Conservation (phyloP, 805 yeast species). For the Wickerhamomyces chambardii region DNA sequence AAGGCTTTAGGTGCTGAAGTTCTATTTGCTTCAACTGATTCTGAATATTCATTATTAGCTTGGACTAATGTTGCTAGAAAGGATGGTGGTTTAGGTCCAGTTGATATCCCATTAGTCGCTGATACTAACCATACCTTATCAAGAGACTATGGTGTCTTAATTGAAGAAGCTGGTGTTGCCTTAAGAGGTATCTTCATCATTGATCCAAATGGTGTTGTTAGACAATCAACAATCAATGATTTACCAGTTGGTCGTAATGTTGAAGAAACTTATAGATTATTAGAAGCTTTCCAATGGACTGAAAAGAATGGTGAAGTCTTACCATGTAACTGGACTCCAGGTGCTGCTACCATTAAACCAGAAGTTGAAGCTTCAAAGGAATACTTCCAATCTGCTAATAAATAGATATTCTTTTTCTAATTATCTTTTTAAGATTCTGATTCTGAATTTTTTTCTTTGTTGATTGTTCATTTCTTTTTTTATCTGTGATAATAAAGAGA, state of each 20-base stretch:
- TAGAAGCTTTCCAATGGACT: constrained; percentile 99
- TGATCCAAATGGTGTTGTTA: constrained; percentile 89
- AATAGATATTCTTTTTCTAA: too few relatives aligned
- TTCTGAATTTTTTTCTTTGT: too few relatives aligned
- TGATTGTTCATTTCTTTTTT: too few relatives aligned
- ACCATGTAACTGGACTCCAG: constrained; percentile 99
- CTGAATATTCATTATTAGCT: constrained; percentile 94
- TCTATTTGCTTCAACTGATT: constrained; percentile 95
- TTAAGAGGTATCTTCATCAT: constrained; percentile 97
- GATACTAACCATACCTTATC: constrained; percentile 96
- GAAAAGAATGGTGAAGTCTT: constrained; percentile 99
- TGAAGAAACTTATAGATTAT: constrained; percentile 94
- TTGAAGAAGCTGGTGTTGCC: constrained; percentile 95
- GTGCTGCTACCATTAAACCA: constrained; percentile 87
- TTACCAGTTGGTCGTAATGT: constrained; percentile 99
- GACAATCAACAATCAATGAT: constrained; percentile 98
- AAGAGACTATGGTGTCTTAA: constrained; percentile 93
- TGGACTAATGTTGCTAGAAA: constrained; percentile 97
- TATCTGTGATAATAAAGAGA: too few relatives aligned
- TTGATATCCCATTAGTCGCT: constrained; percentile 89
- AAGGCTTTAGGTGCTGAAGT: constrained; percentile 80
- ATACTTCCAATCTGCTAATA: constrained; percentile 62
- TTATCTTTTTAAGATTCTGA: too few relatives aligned
- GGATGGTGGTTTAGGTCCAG: constrained; percentile 97
- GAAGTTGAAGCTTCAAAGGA: constrained; percentile 70